Base-by-base conservation (phyloP, 2,329 filamentous ascomycete genomes). In the Alternaria sp. region DNA sequence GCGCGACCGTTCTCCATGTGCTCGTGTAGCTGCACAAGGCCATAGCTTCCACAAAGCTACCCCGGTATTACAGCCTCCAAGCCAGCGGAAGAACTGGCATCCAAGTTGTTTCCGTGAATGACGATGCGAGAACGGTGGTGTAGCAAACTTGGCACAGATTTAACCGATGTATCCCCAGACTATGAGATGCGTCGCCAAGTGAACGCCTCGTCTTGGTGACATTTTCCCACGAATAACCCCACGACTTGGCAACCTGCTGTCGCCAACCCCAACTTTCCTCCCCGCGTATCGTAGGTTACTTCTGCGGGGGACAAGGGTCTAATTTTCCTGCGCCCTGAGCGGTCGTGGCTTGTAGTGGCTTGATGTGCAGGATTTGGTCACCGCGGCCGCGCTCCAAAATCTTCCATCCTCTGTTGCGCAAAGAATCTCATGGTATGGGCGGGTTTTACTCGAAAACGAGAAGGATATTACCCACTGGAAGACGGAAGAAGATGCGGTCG, bases 91-190 rank as follows among this genome's bases (percentile, higher is more conserved):
- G 47, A 60, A 45, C 54, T 51, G 17, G 25, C 17, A 56, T 54
- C n/a, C 28, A 45, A n/a, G 57, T 54, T 47, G 46, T 58, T 69
- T 69, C 67, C 65, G 59, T 66, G 65, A 68, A 68, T 68, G 40
- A 58, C 32, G 40, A 52, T 21, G 47, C 62, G 56, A 63, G 47
- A 10, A 50, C 25, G n/a, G 5, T 57, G 43, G 25, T 45, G 61
- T 45, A 36, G 28, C 3, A 30, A 25, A 30, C 58, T 69, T 69
- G 63, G 67, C 60, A n/a, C 32, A 58, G 21, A 19, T 55, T 56
- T 59, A 62, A 44, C 40, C 57, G 51, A 44, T 43, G 43, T 56
- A 46, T 40, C 57, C 40, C 23, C 26, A 52, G 32, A 43, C 28
- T 25, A 61, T 40, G 36, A 25, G 43, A 17, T 51, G 46, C 45